phyloP scores from a whole-genome alignment of 1,139 yeast genomes.

The Sugiyamaella sp. region DNA sequence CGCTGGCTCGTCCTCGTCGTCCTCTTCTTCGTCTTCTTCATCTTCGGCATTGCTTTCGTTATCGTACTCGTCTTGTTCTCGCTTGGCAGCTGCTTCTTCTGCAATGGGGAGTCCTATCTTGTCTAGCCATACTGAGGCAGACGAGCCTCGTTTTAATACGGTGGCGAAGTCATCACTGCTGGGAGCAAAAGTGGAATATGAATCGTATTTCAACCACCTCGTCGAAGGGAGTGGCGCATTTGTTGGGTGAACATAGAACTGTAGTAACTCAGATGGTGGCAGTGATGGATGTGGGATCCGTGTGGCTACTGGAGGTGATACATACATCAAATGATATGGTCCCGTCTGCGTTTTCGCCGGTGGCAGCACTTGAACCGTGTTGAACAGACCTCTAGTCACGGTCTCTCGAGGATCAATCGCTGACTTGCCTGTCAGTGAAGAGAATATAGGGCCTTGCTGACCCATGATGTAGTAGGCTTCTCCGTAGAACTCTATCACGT shows the following conservation, averaged over 20 bases:
- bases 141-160: slow-evolving; percentile 63
- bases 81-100: slow-evolving; percentile 21
- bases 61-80: slow-evolving; percentile 25
- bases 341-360: slow-evolving; percentile 40
- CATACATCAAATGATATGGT: slow-evolving; percentile 52
- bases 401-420: slow-evolving; percentile 68
- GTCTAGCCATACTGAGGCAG: slow-evolving; percentile 77
- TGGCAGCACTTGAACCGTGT: slow-evolving; percentile 62
- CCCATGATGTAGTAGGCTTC: slow-evolving; percentile 60
- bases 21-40: slow-evolving; percentile 22
- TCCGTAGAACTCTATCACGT: slow-evolving; percentile 60
- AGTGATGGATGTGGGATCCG: slow-evolving; percentile 65
- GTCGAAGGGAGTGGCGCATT: slow-evolving; percentile 84
- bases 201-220: slow-evolving; percentile 74
- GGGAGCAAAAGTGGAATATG: slow-evolving; percentile 78
- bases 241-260: slow-evolving; percentile 79
- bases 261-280: slow-evolving; percentile 68
- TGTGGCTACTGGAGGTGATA: slow-evolving; percentile 50
- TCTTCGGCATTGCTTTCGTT: slow-evolving; percentile 25
- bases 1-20: slow-evolving; percentile 24
- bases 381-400: slow-evolving; percentile 60
- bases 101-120: slow-evolving; percentile 62
- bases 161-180: slow-evolving; percentile 68
- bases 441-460: slow-evolving; percentile 64
- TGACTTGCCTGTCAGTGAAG: slow-evolving; percentile 66